Conservation (phyloP, 495 filamentous ascomycete species). For the Podospora comata region DNA sequence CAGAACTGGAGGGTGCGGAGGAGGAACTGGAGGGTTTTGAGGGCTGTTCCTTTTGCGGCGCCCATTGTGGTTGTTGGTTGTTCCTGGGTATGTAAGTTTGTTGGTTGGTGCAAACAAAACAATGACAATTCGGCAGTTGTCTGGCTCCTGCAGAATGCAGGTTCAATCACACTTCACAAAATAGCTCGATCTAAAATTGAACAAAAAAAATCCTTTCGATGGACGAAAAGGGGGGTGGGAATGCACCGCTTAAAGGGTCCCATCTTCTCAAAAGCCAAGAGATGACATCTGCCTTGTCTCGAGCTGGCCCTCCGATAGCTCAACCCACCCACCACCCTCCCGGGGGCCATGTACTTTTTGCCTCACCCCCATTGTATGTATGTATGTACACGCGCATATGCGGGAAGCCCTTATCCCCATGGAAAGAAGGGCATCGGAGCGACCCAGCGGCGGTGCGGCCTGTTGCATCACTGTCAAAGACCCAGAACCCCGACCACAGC, state of each 20-base stretch:
- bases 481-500: background rate
- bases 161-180: background rate
- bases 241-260: background rate
- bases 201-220: background rate
- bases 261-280: background rate
- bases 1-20: conserved; percentile 69
- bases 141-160: background rate
- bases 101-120: background rate
- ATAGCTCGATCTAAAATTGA: background rate
- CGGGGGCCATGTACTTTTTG: background rate
- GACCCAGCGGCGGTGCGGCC: conserved; percentile 12
- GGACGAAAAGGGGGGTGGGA: background rate
- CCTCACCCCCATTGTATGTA: background rate
- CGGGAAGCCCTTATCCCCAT: background rate
- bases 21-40: conserved; percentile 60
- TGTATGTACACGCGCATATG: background rate
- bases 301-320: background rate
- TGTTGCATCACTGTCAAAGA: conserved; percentile 20
- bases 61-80: background rate
- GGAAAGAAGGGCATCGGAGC: background rate
- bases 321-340: background rate
- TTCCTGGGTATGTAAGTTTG: background rate
- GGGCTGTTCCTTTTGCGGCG: conserved; percentile 45
- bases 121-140: background rate
- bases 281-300: background rate